phyloP scores from a whole-genome alignment of 148 eudicot species.

The Vaccinium darrowii region DNA sequence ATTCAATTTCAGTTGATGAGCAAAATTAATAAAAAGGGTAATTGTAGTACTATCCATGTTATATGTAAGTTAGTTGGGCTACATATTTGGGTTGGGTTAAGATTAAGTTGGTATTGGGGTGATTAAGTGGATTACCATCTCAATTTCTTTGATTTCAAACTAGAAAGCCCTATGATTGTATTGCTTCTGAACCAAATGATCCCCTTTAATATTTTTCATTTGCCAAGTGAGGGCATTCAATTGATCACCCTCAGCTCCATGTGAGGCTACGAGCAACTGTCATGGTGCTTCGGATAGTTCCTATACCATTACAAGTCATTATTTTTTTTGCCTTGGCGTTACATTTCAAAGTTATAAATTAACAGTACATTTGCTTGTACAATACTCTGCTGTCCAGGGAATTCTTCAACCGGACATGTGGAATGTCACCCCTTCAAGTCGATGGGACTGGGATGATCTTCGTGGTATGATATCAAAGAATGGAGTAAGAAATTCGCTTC shows the following conservation, averaged over 20 bases:
- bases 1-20: background rate
- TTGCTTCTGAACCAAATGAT: background rate
- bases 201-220: background rate
- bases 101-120: background rate
- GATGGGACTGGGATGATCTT: slow-evolving; percentile 86
- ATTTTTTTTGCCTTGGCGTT: background rate
- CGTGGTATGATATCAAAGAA: slow-evolving; percentile 60
- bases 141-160: background rate
- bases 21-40: background rate
- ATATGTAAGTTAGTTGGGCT: background rate
- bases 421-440: slow-evolving; percentile 77
- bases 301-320: background rate
- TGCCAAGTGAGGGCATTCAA: background rate
- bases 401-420: slow-evolving; percentile 97
- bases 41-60: background rate
- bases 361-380: background rate
- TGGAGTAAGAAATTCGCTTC: slow-evolving; percentile 94
- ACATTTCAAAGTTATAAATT: background rate
- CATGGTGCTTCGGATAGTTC: background rate
- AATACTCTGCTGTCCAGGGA: slow-evolving; percentile 47
- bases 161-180: background rate
- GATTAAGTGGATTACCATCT: background rate
- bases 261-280: background rate
- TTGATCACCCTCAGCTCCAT: background rate
- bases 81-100: background rate